Conservation (phyloP, 2,329 filamentous ascomycete species). For the Cladosporium velox region DNA sequence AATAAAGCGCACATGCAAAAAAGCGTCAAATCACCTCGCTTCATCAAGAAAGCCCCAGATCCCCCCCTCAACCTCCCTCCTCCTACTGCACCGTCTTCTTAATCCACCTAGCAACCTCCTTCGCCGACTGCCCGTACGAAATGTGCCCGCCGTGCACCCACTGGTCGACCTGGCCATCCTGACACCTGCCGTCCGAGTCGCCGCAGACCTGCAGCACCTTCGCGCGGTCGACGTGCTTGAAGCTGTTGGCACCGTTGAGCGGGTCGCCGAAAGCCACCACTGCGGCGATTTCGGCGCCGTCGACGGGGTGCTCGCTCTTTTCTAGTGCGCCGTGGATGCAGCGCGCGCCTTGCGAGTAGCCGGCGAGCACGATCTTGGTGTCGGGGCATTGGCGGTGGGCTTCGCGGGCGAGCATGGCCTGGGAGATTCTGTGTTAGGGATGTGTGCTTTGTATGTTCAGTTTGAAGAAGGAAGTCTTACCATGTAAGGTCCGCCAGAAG, state of each 20-base stretch:
- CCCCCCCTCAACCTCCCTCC: neutral
- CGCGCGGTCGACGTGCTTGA: conserved; percentile 29
- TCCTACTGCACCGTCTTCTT: conserved; percentile 11
- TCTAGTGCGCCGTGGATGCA: conserved; percentile 19
- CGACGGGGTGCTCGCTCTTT: conserved; percentile 18
- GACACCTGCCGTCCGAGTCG: conserved; percentile 28
- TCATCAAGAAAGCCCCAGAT: neutral
- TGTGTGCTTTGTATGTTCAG: too few relatives aligned
- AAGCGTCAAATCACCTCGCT: neutral
- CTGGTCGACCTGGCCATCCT: conserved; percentile 23
- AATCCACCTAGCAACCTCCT: conserved; percentile 31
- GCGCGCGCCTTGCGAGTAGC: conserved; percentile 27
- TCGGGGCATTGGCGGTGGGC: conserved; percentile 25
- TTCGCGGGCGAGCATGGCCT: conserved; percentile 24
- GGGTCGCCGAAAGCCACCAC: conserved; percentile 35
- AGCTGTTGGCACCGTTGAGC: conserved; percentile 28
- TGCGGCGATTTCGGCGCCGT: conserved; percentile 31
- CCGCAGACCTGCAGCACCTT: conserved; percentile 32
- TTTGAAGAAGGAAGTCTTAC: neutral
- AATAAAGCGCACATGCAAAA: neutral
- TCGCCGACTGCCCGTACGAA: conserved; percentile 28
- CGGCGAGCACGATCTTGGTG: conserved; percentile 27
- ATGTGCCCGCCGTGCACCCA: conserved; percentile 29
- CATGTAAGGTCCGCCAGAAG: conserved; percentile 26
- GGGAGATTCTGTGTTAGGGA: neutral